Evolutionary conservation across 2,329 filamentous ascomycete species (phyloP).

Genomic region (Metarhizium album): DNA sequence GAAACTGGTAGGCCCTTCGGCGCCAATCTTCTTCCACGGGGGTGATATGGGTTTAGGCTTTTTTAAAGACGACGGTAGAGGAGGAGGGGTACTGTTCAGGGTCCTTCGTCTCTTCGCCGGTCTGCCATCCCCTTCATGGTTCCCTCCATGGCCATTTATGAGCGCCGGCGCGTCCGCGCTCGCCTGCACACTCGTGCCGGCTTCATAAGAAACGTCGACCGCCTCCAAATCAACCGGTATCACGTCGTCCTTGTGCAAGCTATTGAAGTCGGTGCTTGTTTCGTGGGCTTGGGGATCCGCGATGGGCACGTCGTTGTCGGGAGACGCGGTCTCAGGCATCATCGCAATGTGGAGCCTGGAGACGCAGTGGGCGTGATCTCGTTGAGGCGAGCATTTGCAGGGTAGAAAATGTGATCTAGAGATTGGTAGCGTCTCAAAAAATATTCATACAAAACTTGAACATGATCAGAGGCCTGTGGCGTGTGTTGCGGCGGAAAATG

Average conservation of each 20-base stretch:
- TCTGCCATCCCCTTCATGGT: conserved; percentile 28
- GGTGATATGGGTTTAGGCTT: conserved; percentile 55
- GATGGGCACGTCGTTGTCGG: conserved; percentile 28
- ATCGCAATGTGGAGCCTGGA: conserved; percentile 33
- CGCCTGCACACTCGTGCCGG: conserved; percentile 11
- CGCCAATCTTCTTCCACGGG: conserved; percentile 81
- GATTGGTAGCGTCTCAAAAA: conserved; percentile 34
- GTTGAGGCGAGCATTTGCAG: conserved; percentile 47
- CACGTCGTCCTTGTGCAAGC: conserved; percentile 11
- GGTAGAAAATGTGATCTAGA: conserved; percentile 44
- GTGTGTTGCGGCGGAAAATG: conserved; percentile 34
- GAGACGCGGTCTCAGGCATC: conserved; percentile 53
- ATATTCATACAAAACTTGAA: conserved; percentile 38
- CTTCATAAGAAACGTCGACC: conserved; percentile 7
- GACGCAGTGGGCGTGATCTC: conserved; percentile 40
- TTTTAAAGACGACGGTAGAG: conserved; percentile 26
- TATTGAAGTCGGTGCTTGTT: conserved; percentile 14
- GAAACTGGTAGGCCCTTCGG: conserved; percentile 81
- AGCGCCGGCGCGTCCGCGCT: conserved; percentile 13
- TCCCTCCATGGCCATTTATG: conserved; percentile 32
- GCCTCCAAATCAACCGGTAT: conserved; percentile 9
- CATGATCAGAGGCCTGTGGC: conserved; percentile 42
- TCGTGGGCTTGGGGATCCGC: conserved; percentile 18
- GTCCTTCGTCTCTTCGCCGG: conserved; percentile 58
- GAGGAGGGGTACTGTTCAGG: conserved; percentile 32